Base-by-base conservation (phyloP, 2,329 filamentous ascomycete species). In the Fusarium fujikuroi region DNA sequence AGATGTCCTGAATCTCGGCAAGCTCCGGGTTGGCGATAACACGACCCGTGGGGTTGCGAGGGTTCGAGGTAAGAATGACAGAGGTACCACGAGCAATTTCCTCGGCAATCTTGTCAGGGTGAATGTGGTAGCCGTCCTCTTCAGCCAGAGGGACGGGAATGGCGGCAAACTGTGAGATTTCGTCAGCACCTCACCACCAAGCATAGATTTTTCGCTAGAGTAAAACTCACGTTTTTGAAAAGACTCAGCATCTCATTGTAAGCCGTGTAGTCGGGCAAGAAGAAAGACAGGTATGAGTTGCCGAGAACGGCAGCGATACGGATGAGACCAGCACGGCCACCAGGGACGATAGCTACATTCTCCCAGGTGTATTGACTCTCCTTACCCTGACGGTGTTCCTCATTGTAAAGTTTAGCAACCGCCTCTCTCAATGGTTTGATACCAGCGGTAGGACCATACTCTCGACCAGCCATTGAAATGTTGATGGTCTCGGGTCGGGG, bases 231-330 rank as follows among this genome's bases (percentile, higher is more conserved):
- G 83, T 97, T 97, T 84, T 93, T 95, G 88, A 98, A 98, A 66
- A 98, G 86, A 65, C 92, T 94, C 84, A 98, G 84, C 95, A 98
- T 98, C 86, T 98, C 95, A 80, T 97, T 97, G 87, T 98, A 98
- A 5, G 95, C 95, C 7, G 95, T 97, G 85, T 98, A 98, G 82
- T 98, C 93, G 50, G 94, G 94, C 80, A 97, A 93, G 84, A 97
- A 97, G 88, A 98, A 98, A 46, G 92, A 94, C 72, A 98, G 87
- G 80, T 97, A 97, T 62, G 95, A 92, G 81, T 97, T 97, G 73
- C 95, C 95, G 76, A 98, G 85, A 10, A 98, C 95, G 58, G 95
- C 95, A 25, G 95, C 95, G 81, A 98, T 98, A 77, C 95, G 91
- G 81, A 98, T 98, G 83, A 98, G 86, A 54, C 95, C 95, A 39